Conservation (phyloP, 345 rosid genomes). For the Noccaea bulbosa region DNA sequence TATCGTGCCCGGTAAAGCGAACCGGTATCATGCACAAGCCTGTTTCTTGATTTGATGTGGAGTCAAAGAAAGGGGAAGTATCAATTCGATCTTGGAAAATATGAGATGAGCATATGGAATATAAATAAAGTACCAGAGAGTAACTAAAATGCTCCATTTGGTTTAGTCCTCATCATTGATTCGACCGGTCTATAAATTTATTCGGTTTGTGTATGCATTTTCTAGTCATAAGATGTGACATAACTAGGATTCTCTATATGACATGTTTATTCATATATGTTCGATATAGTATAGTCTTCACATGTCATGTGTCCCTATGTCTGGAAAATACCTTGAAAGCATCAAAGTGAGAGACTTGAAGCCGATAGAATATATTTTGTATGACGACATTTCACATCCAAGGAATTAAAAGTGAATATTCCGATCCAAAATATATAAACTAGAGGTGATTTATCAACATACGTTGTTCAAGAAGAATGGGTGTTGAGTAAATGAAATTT, state of each 20-base stretch:
- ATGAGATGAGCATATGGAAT: not conserved
- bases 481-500: too few relatives aligned
- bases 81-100: not conserved
- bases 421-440: not conserved
- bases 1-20: too few relatives aligned
- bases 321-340: not conserved
- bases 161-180: slow-evolving; percentile 3
- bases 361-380: slow-evolving; percentile 19
- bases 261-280: slow-evolving; percentile 13
- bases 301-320: not conserved
- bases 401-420: not conserved
- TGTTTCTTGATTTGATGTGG: not conserved
- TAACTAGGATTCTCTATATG: slow-evolving; percentile 8
- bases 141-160: not conserved
- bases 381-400: not conserved
- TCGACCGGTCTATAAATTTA: slow-evolving; percentile 1
- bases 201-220: slow-evolving; percentile 8
- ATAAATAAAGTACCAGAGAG: not conserved
- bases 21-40: too few relatives aligned
- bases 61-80: slow-evolving; percentile 1
- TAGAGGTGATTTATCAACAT: not conserved
- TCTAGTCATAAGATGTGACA: slow-evolving; percentile 11
- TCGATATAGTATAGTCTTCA: slow-evolving; percentile 11
- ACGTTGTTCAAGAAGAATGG: too few relatives aligned
- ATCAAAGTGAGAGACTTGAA: slow-evolving; percentile 14